Percentiles rank a stretch among this genome's conserved stretches.
phyloP scores from a whole-genome alignment of 768 basidiomycete species.

The Tricholoma flavovirens region DNA sequence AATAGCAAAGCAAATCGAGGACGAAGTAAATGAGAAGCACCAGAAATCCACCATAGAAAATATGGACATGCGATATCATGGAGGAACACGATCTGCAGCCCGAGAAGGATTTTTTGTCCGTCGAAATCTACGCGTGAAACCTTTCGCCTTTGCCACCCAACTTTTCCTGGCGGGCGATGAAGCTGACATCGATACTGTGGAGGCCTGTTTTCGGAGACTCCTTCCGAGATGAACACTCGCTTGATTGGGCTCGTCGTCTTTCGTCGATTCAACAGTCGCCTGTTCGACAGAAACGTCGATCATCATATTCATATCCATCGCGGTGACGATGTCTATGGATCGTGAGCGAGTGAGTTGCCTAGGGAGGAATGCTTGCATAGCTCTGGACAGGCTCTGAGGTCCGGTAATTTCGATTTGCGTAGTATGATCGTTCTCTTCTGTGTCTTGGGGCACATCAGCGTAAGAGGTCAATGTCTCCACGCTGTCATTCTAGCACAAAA shows the following conservation, averaged over 20 bases:
- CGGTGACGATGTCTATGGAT: slow-evolving; percentile 31
- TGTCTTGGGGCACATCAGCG: slow-evolving; percentile 29
- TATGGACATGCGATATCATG: slow-evolving; percentile 1
- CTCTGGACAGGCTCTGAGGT: slow-evolving; percentile 36
- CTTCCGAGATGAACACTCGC: slow-evolving; percentile 29
- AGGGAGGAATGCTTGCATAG: slow-evolving; percentile 38
- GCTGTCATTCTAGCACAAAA: slow-evolving; percentile 33
- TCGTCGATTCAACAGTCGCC: slow-evolving; percentile 32
- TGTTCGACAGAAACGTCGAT: slow-evolving; percentile 46
- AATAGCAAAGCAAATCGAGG: neutral
- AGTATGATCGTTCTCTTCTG: slow-evolving; percentile 41
- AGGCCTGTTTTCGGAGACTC: slow-evolving; percentile 30
- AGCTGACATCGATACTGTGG: slow-evolving; percentile 24
- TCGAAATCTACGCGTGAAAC: slow-evolving; percentile 38
- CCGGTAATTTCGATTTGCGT: slow-evolving; percentile 44
- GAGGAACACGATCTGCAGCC: neutral
- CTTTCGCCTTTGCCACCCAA: slow-evolving; percentile 34
- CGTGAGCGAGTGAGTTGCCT: slow-evolving; percentile 38
- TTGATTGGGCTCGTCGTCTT: slow-evolving; percentile 21
- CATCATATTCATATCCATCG: slow-evolving; percentile 27
- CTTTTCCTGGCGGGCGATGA: slow-evolving; percentile 16
- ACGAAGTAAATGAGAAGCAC: neutral
- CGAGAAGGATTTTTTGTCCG: slow-evolving; percentile 26
- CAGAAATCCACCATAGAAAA: neutral
- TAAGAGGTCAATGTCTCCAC: slow-evolving; percentile 40